Percentiles rank a stretch among this genome's conserved stretches.
These are phyloP conservation scores for maize (Zea mays) DNA, from an alignment of 176 grass and related monocot genomes.

Conservation along the genomic window DNA sequence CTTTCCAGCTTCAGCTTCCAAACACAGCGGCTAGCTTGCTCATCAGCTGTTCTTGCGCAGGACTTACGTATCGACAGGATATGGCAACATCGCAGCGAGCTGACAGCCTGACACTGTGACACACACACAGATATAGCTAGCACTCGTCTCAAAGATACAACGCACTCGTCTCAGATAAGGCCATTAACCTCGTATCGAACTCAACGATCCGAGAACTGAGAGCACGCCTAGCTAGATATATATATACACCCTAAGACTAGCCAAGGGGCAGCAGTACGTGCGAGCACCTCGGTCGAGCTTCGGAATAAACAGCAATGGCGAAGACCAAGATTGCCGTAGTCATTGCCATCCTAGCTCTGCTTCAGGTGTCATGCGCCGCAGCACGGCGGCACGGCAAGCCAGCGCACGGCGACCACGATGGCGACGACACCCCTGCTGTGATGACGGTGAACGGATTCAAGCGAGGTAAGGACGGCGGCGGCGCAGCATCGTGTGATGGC, in stretches of 20 bases:
- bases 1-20: not conserved
- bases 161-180: too few species aligned
- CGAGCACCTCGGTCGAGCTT: not conserved
- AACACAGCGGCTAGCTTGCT: not conserved
- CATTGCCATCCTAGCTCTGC: not conserved
- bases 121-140: not conserved
- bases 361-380: not conserved
- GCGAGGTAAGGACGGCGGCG: conserved; percentile 21
- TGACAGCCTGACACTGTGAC: not conserved
- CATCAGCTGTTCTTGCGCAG: too few species aligned
- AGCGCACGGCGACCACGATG: not conserved
- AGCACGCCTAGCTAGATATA: too few species aligned
- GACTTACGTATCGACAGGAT: too few species aligned
- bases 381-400: not conserved
- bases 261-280: too few species aligned
- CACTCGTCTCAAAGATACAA: too few species aligned
- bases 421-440: conserved; percentile 9
- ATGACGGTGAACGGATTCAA: conserved; percentile 47
- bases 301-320: not conserved
- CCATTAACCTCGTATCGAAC: too few species aligned
- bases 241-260: too few species aligned
- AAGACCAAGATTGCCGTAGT: not conserved
- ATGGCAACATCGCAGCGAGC: not conserved
- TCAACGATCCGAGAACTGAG: too few species aligned
- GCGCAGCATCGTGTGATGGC: conserved; percentile 33